phyloP scores from a whole-genome alignment of 2,329 filamentous ascomycete genomes.

The Xylaria sp. region DNA sequence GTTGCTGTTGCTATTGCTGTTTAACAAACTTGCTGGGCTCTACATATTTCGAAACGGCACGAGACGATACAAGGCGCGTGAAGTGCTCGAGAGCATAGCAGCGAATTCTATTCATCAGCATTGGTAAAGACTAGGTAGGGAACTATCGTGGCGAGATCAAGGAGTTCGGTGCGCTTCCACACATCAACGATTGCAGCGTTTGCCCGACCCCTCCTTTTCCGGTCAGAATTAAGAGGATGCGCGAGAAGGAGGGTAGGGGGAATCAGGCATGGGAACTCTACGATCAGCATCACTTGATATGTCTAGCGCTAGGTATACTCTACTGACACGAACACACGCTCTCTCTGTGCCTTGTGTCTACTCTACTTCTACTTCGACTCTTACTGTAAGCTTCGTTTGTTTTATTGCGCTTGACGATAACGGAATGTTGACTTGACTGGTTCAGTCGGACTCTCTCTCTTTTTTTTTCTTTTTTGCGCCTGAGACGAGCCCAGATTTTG shows the following conservation, averaged over 20 bases:
- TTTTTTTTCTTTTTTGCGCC: neutral
- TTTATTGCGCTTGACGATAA: neutral
- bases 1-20: neutral
- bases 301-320: neutral
- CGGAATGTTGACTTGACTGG: neutral
- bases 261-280: neutral
- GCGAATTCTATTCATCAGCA: neutral
- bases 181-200: slow-evolving; percentile 4
- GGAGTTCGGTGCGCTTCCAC: slow-evolving; percentile 5
- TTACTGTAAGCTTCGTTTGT: neutral
- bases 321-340: neutral
- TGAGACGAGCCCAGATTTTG: no score
- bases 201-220: neutral
- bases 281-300: neutral
- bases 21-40: neutral
- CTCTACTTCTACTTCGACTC: neutral
- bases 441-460: neutral
- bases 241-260: neutral
- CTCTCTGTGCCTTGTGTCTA: neutral
- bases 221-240: neutral
- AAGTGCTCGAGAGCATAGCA: neutral
- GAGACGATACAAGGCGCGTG: neutral
- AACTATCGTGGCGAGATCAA: neutral
- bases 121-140: neutral
- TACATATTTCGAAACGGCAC: neutral